Conservation (phyloP, 805 yeast species). For the Ogataea naganishii region DNA sequence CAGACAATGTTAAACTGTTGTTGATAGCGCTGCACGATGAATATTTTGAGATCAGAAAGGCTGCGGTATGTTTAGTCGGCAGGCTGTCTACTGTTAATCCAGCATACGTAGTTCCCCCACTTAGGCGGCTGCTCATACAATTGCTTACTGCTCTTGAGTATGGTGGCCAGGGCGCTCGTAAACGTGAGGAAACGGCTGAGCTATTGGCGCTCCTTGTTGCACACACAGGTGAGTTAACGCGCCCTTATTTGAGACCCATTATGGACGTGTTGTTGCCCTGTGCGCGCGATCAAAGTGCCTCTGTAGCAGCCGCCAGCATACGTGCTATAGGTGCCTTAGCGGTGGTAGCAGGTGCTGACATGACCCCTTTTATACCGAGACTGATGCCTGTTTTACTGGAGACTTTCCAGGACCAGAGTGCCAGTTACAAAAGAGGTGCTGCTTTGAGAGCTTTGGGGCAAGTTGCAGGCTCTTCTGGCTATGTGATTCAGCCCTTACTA, state of each 20-base stretch:
- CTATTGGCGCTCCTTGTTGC: constrained; percentile 65
- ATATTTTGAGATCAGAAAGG: constrained; percentile 70
- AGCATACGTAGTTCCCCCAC: constrained; percentile 89
- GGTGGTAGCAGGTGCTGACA: constrained; percentile 79
- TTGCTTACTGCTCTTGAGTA: constrained; percentile 78
- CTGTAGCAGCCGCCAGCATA: constrained; percentile 82
- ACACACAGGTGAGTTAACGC: constrained; percentile 72
- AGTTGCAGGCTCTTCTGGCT: constrained; percentile 83
- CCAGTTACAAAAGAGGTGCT: constrained; percentile 81
- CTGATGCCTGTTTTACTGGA: constrained; percentile 84
- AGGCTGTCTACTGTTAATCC: constrained; percentile 82
- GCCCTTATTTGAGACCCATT: constrained; percentile 89
- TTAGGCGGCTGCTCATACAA: constrained; percentile 80
- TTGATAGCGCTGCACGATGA: constrained; percentile 92
- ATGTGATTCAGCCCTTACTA: constrained; percentile 85
- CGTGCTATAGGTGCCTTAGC: constrained; percentile 85
- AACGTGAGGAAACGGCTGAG: constrained; percentile 81
- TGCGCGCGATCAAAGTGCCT: constrained; percentile 60
- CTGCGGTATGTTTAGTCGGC: constrained; percentile 73
- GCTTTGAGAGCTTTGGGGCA: constrained; percentile 86
- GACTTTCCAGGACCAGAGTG: constrained; percentile 86
- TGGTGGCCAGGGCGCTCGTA: constrained; percentile 59
- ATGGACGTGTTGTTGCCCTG: constrained; percentile 75
- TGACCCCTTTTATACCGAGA: constrained; percentile 60
- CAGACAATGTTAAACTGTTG: constrained; percentile 76